Percentiles rank a stretch among this genome's conserved stretches.
phyloP scores from a whole-genome alignment of 306 rosid genomes.

The Ziziphus jujuba region DNA sequence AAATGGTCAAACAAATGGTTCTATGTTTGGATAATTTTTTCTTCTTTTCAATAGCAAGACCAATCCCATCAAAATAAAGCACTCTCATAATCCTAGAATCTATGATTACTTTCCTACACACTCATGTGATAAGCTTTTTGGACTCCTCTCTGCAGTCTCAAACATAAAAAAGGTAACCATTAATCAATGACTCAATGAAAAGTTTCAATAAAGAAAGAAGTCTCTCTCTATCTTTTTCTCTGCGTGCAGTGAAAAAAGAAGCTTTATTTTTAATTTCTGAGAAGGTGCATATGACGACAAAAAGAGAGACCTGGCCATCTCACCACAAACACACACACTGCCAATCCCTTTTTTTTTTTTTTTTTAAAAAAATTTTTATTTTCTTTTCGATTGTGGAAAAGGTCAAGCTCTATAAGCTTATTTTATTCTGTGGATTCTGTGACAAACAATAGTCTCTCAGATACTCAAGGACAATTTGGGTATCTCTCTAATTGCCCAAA shows the following conservation, averaged over 20 bases:
- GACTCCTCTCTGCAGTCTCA: constrained; percentile 18
- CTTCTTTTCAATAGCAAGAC: not conserved
- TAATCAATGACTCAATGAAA: constrained; percentile 23
- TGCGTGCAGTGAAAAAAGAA: constrained; percentile 32
- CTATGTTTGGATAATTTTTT: not conserved
- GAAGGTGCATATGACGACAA: constrained; percentile 55
- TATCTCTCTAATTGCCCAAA: constrained; percentile 46
- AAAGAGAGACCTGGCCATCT: constrained; percentile 50
- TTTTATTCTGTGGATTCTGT: constrained; percentile 62
- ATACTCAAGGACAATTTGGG: constrained; percentile 79
- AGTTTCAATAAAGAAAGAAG: constrained; percentile 4
- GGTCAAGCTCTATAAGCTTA: constrained; percentile 45
- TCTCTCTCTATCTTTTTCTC: constrained; percentile 17
- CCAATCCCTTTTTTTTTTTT: no score
- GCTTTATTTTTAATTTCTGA: constrained; percentile 30
- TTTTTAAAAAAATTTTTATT: no score
- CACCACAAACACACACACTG: constrained; percentile 28
- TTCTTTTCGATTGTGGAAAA: constrained; percentile 56
- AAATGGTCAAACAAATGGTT: not conserved
- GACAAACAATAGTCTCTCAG: constrained; percentile 81
- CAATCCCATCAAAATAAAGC: not conserved
- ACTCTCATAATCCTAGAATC: not conserved
- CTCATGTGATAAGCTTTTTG: constrained; percentile 20
- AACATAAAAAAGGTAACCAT: constrained; percentile 8
- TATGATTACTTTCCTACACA: not conserved